phyloP scores from a whole-genome alignment of 2,329 filamentous ascomycete genomes.

The Peltaster fructicola region DNA sequence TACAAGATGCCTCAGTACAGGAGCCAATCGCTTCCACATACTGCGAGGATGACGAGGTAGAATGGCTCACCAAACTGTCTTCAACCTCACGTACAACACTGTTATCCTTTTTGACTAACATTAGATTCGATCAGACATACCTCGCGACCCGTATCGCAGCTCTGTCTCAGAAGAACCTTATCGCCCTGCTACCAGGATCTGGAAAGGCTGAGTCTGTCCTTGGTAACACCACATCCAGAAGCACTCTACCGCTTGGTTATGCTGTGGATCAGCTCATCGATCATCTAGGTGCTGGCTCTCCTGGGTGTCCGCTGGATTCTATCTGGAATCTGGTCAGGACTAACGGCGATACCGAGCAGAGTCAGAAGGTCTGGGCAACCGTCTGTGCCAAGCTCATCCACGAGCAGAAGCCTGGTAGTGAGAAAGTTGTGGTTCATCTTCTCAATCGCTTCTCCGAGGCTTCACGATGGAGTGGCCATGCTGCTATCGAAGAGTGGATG shows the following conservation, averaged over 20 bases:
- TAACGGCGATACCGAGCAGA: constrained; percentile 1
- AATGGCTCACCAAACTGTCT: too few species aligned
- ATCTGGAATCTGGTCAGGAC: constrained; percentile 8
- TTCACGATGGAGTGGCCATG: constrained; percentile 76
- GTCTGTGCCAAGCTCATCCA: constrained; percentile 69
- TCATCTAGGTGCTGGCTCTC: constrained; percentile 9
- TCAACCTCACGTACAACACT: constrained; percentile 57
- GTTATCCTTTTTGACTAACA: constrained; percentile 59
- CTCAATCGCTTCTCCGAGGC: constrained; percentile 76
- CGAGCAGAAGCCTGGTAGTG: constrained; percentile 56
- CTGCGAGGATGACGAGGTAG: constrained; percentile 45
- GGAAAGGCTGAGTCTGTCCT: constrained; percentile 72
- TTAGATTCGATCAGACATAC: constrained; percentile 77
- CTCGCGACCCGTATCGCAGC: constrained; percentile 64
- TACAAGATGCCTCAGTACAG: constrained; percentile 50
- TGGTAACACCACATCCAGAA: constrained; percentile 34
- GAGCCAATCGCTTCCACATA: constrained; percentile 22
- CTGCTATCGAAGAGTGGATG: constrained; percentile 82
- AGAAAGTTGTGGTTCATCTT: constrained; percentile 66
- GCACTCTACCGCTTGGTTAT: constrained; percentile 12
- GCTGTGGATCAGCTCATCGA: constrained; percentile 14
- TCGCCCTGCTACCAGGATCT: constrained; percentile 56
- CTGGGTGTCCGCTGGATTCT: constrained; percentile 13
- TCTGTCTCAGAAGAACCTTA: constrained; percentile 58
- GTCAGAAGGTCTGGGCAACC: constrained; percentile 67